phyloP scores from a whole-genome alignment of 495 filamentous ascomycete genomes.

The Evansstolkia leycettana region DNA sequence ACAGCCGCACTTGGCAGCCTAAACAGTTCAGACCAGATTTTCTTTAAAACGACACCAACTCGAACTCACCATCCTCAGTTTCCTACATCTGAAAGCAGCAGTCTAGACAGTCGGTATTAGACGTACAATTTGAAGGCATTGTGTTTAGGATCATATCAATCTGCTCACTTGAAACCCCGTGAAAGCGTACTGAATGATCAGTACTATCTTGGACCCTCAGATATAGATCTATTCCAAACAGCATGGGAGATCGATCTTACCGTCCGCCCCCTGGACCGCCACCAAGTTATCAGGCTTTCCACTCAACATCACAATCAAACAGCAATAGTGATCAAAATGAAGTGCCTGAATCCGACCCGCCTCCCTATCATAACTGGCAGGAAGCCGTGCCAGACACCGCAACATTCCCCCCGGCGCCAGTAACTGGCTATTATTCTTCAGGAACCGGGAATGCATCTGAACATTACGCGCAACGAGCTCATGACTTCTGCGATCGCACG shows the following conservation, averaged over 20 bases:
- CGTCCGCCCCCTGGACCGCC: conserved; percentile 22
- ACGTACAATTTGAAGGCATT: too few relatives aligned
- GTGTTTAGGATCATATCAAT: too few relatives aligned
- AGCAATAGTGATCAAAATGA: conserved; percentile 5
- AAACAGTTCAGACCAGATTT: too few relatives aligned
- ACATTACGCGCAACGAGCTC: conserved; percentile 57
- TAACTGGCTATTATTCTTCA: conserved; percentile 52
- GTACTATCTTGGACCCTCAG: too few relatives aligned
- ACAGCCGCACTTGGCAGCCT: not conserved
- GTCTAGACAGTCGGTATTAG: too few relatives aligned
- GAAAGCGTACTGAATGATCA: too few relatives aligned
- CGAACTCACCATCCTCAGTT: too few relatives aligned
- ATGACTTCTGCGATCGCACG: conserved; percentile 53
- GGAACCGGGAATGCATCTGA: conserved; percentile 62
- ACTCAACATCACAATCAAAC: conserved; percentile 3
- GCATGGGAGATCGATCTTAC: too few relatives aligned
- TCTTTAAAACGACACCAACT: too few relatives aligned
- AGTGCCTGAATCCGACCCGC: conserved; percentile 22
- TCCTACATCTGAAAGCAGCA: too few relatives aligned
- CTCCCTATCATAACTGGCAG: conserved; percentile 70
- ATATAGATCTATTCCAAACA: too few relatives aligned
- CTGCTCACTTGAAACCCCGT: too few relatives aligned
- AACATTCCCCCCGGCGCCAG: conserved; percentile 71
- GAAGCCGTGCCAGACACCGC: conserved; percentile 66
- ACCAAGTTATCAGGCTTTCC: conserved; percentile 20